These are phyloP conservation scores for Canna indica DNA, from an alignment of 176 grass and related monocot genomes.

Conservation along the genomic window DNA sequence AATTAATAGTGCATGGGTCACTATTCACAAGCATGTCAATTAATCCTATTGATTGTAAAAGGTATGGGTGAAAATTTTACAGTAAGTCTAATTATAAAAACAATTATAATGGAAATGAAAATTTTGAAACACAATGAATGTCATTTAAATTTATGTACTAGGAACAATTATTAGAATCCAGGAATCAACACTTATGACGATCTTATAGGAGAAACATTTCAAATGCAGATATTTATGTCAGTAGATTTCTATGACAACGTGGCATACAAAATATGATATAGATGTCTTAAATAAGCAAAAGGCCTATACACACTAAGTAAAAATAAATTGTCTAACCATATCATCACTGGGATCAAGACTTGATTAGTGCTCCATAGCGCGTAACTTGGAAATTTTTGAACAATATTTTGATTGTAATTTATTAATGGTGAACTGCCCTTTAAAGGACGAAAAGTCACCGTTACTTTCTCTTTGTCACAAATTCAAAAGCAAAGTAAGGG, in stretches of 20 bases:
- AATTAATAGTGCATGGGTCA: no score
- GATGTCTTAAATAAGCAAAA: not conserved
- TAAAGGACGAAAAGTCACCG: conserved; percentile 30
- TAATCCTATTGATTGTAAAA: not conserved
- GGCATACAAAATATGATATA: not conserved
- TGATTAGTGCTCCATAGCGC: not conserved
- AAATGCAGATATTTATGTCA: not conserved
- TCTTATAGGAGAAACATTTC: not conserved
- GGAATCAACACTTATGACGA: not conserved
- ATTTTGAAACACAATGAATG: no score
- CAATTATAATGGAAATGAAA: not conserved
- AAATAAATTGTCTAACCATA: conserved; percentile 10
- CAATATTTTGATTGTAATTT: conserved; percentile 11
- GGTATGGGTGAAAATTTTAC: not conserved
- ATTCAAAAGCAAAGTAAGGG: conserved; percentile 14
- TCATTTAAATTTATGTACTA: no score
- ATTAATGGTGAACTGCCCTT: conserved; percentile 26
- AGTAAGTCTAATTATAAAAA: not conserved
- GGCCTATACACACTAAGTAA: no score
- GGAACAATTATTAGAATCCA: not conserved
- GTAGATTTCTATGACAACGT: not conserved
- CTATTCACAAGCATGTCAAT: no score
- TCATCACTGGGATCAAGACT: conserved; percentile 8
- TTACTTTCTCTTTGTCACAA: conserved; percentile 44
- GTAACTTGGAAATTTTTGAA: not conserved